Conservation (phyloP, 345 rosid genomes). For the Anastatica hierochuntica region DNA sequence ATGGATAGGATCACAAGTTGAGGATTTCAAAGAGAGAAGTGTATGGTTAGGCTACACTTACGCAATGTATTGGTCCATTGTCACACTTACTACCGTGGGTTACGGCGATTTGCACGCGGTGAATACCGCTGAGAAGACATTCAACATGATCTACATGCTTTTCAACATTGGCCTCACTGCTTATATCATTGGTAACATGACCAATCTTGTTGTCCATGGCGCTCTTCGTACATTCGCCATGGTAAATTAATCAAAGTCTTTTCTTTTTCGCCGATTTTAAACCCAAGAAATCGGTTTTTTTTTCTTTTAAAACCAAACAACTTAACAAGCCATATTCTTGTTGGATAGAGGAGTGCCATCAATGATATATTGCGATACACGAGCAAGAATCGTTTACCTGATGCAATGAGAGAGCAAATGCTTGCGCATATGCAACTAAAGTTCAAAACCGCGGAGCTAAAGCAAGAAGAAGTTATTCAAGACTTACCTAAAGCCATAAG, state of each 20-base stretch:
- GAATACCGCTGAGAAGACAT: conserved; percentile 59
- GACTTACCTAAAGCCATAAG: conserved; percentile 88
- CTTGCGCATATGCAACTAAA: conserved; percentile 85
- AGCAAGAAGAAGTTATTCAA: conserved; percentile 77
- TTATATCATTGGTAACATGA: conserved; percentile 88
- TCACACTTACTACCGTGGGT: conserved; percentile 85
- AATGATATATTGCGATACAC: conserved; percentile 66
- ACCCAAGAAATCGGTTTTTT: background rate
- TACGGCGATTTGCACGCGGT: conserved; percentile 82
- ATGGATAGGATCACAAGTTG: conserved; percentile 57
- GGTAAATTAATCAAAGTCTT: conserved; percentile 29
- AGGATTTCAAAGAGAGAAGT: conserved; percentile 55
- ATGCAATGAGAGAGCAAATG: conserved; percentile 80
- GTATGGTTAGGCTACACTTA: conserved; percentile 83
- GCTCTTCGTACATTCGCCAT: conserved; percentile 54
- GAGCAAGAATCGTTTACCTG: conserved; percentile 75
- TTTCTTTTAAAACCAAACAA: background rate
- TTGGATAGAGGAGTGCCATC: conserved; percentile 64
- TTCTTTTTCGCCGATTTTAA: background rate
- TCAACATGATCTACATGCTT: conserved; percentile 73
- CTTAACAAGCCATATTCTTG: conserved; percentile 2
- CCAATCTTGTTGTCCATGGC: conserved; percentile 76
- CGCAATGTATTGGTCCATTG: conserved; percentile 89
- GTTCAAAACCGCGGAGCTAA: conserved; percentile 75
- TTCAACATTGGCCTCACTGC: conserved; percentile 86